phyloP scores from a whole-genome alignment of 2,329 filamentous ascomycete species.

The Didymella lethalis region DNA sequence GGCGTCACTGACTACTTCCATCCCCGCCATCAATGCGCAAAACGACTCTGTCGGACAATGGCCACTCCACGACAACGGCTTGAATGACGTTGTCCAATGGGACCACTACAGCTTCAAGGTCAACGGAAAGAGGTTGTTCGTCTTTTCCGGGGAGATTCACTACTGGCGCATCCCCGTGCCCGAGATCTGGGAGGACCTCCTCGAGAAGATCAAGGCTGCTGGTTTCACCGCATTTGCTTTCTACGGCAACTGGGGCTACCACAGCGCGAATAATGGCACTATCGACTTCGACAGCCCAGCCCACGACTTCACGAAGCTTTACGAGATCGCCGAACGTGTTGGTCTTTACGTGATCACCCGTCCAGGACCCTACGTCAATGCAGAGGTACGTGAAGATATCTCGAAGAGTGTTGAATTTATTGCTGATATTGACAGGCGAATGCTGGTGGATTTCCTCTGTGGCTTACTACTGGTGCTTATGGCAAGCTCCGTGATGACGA shows the following conservation, averaged over 20 bases:
- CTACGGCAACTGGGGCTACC: constrained; percentile 60
- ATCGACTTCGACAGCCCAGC: constrained; percentile 63
- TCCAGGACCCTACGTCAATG: constrained; percentile 70
- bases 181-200: constrained; percentile 60
- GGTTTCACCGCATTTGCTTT: constrained; percentile 60
- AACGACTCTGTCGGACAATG: constrained; percentile 47
- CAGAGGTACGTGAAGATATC: constrained; percentile 56
- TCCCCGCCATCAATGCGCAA: constrained; percentile 34
- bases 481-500: constrained; percentile 63
- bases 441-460: constrained; percentile 68
- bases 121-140: constrained; percentile 60
- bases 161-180: constrained; percentile 61
- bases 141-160: constrained; percentile 64
- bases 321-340: constrained; percentile 62
- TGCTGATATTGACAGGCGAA: constrained; percentile 41
- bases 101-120: constrained; percentile 63
- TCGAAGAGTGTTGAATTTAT: too few species aligned
- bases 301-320: constrained; percentile 62
- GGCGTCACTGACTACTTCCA: constrained; percentile 26
- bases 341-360: constrained; percentile 65
- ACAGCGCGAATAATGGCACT: constrained; percentile 55
- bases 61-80: constrained; percentile 59
- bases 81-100: constrained; percentile 61
- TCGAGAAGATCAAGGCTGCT: constrained; percentile 61
- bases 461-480: constrained; percentile 68